Percentiles rank a stretch among this genome's conserved stretches.
These are phyloP conservation scores for Suillus paluster DNA, from an alignment of 768 basidiomycete genomes.

Conservation along the genomic window DNA sequence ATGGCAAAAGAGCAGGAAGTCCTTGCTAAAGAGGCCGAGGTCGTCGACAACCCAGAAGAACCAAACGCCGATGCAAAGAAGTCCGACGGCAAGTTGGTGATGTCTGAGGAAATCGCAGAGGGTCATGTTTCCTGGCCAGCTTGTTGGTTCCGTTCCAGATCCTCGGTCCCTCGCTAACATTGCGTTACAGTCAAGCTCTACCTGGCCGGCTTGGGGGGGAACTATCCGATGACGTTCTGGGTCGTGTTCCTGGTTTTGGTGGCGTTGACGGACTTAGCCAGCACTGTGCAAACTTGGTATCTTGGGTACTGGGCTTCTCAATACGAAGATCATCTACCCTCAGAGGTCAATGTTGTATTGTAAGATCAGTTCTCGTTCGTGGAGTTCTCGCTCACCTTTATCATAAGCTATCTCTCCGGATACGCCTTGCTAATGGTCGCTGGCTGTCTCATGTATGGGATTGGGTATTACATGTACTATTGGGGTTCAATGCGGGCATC, in stretches of 20 bases:
- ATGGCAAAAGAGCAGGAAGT: conserved; percentile 18
- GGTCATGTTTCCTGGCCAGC: conserved; percentile 62
- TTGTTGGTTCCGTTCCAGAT: conserved; percentile 28
- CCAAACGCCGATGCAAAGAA: conserved; percentile 17
- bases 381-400: not conserved
- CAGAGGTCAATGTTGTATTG: conserved; percentile 39
- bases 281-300: conserved; percentile 42
- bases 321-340: conserved; percentile 38
- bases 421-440: conserved; percentile 44
- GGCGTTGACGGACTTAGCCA: conserved; percentile 24
- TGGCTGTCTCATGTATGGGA: conserved; percentile 36
- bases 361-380: conserved; percentile 21
- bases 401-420: conserved; percentile 51
- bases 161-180: conserved; percentile 20
- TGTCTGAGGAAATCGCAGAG: conserved; percentile 64
- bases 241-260: conserved; percentile 19
- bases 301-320: conserved; percentile 51
- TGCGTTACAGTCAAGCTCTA: conserved; percentile 37
- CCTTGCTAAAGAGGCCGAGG: conserved; percentile 19
- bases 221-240: conserved; percentile 38
- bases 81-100: conserved; percentile 59
- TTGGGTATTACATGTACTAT: conserved; percentile 45
- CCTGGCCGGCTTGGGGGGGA: conserved; percentile 29
- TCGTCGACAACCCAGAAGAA: conserved; percentile 23
- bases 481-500: conserved; percentile 58